Base-by-base conservation (phyloP, 2,329 filamentous ascomycete genomes). In the Penicillium sp. region DNA sequence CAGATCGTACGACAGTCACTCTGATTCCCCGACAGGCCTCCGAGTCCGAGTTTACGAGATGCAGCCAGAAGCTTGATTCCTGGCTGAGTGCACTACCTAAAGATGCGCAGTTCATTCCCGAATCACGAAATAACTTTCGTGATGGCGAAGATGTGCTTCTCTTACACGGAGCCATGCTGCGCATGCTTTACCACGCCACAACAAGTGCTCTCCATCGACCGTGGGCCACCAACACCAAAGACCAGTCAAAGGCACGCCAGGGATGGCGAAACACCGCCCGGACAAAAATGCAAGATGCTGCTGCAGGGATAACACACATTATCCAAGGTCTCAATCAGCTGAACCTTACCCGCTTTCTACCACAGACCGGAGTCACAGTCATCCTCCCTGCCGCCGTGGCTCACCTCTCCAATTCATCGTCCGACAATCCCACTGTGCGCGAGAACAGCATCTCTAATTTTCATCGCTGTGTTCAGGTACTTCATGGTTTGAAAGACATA, bases 171-270 rank as follows among this genome's bases (percentile, higher is more conserved):
- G 86, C 86, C n/a, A 78, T 95, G 43, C 73, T 95, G 27, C 87
- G 93, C 66, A 91, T 95, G 86, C 82, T 93, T 0, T 95, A 90
- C 66, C 88, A 88, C 68, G 91, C 89, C 1, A 93, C 89, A 1
- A 77, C 91, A n/a, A 93, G 88, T 39, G 89, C 89, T 1, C 76
- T 95, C 9, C 88, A 95, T 66, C 82, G 90, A 25, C 90, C 90
- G 2, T 88, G 91, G 58, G 89, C 94, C 36, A 85, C 85, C 0
- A 79, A 80, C 12, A 54, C 55, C 6, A 65, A 61, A 39, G 58
- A 65, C 76, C 82, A 49, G 54, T 65, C 44, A 56, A 72, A 54
- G 59, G 57, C 52, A 42, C 68, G 25, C 74, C 76, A 40, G 73
- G 80, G 46, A 78, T 85, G 60, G 74, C 86, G 33, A 80, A 90